Conservation (phyloP, 306 rosid species). For the Aeschynomene evenia region DNA sequence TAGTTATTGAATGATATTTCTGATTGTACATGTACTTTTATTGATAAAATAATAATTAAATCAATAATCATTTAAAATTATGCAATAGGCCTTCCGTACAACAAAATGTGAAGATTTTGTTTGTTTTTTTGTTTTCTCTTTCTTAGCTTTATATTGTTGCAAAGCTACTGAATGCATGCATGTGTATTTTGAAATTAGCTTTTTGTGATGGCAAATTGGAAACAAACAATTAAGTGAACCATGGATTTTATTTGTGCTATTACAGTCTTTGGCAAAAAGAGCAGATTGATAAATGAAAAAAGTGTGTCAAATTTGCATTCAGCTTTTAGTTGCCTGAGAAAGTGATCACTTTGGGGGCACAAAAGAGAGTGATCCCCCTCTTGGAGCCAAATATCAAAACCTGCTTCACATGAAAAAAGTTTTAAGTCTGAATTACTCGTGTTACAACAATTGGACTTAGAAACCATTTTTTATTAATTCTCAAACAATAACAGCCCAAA, state of each 20-base stretch:
- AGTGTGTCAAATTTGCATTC: neutral
- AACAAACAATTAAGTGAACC: neutral
- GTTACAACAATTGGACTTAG: neutral
- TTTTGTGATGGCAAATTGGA: neutral
- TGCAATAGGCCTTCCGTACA: conserved; percentile 19
- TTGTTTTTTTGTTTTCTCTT: neutral
- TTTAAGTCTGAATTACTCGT: neutral
- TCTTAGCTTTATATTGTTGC: neutral
- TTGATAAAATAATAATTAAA: too few species aligned
- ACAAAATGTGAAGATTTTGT: conserved; percentile 7
- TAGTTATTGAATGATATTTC: too few species aligned
- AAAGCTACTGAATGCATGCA: conserved; percentile 16
- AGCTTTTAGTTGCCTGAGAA: neutral
- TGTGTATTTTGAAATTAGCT: neutral
- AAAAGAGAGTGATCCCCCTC: neutral
- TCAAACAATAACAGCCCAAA: too few species aligned
- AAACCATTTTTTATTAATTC: neutral
- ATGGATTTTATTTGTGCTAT: neutral
- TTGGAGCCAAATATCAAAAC: neutral
- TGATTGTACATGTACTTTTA: too few species aligned
- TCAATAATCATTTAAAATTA: neutral
- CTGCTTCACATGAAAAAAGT: neutral
- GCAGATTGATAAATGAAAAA: neutral
- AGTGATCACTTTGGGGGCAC: neutral
- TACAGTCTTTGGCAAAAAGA: neutral